These are phyloP conservation scores for Schwanniomyces polymorphus DNA, from an alignment of 805 yeast species.

Conservation along the genomic window DNA sequence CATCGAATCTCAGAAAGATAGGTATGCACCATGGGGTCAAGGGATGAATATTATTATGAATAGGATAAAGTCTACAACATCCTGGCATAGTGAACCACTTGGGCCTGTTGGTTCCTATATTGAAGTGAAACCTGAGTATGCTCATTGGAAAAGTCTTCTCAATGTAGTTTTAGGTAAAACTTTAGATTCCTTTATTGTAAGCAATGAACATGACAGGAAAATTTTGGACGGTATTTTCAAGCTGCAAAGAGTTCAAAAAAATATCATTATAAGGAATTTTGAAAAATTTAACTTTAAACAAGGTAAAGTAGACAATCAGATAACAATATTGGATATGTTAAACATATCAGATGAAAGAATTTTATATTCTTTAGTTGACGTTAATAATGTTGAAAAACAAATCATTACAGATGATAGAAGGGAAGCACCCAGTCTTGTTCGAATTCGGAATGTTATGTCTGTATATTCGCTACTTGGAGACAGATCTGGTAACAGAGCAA, in stretches of 20 bases:
- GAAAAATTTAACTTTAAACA: conserved; percentile 57
- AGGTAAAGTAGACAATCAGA: conserved; percentile 41
- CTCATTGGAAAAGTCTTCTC: conserved; percentile 59
- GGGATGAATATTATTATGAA: conserved; percentile 41
- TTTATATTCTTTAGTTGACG: conserved; percentile 64
- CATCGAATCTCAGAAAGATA: conserved; percentile 23
- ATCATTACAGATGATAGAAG: conserved; percentile 52
- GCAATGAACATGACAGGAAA: conserved; percentile 57
- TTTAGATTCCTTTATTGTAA: conserved; percentile 67
- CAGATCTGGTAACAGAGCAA: conserved; percentile 46
- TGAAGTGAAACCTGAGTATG: conserved; percentile 52
- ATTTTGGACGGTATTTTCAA: conserved; percentile 30
- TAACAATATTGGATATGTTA: conserved; percentile 62
- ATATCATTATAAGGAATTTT: conserved; percentile 50
- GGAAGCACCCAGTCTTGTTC: conserved; percentile 47
- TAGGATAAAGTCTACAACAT: conserved; percentile 35
- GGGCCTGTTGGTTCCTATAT: conserved; percentile 80
- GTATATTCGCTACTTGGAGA: conserved; percentile 45
- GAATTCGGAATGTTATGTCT: conserved; percentile 36
- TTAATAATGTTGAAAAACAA: conserved; percentile 55
- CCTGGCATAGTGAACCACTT: conserved; percentile 51
- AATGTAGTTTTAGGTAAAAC: conserved; percentile 54
- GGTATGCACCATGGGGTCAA: conserved; percentile 53
- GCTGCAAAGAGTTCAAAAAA: conserved; percentile 22
- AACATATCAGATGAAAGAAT: conserved; percentile 54